Evolutionary conservation across 331 rosid species (phyloP), one percentile per base, ranked within the genome.

Genomic region (Malus hybrid): DNA sequence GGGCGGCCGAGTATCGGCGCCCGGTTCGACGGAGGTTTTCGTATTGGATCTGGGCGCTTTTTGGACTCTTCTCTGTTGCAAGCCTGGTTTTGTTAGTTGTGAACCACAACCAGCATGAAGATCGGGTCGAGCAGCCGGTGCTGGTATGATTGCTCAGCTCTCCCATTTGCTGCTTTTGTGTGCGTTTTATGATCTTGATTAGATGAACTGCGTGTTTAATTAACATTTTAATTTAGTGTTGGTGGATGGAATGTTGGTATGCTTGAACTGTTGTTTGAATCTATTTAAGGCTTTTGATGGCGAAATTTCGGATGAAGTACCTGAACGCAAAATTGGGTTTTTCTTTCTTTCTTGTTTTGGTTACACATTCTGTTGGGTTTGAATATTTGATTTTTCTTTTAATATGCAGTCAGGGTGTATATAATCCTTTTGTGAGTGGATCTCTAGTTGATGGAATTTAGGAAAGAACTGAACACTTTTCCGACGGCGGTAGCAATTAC

Each of bases 1-100:
- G 99, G 93, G 91, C 90, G 48, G 93, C 92, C 90, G 99, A 94
- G 31, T 85, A 68, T 86, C 96, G 99, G 92, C 99, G 97, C 91
- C 97, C 93, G 88, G 93, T 78, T 66, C 85, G 97, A 73, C 87
- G 93, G 89, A 86, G 92, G 88, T 85, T 89, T 65, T 82, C 93
- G 34, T 74, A 82, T 87, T 95, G 97, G 99, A 95, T 95, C 97
- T 92, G 93, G 88, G 80, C 81, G 63, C 89, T 95, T 63, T 88
- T 92, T 50, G 97, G 87, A 29, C 73, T 89, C 78, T 95, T 78
- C 92, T 87, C 82, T 46, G 32, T 92, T 69, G 88, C 87, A 4
- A 97, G 86, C 28, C 81, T 90, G n/a, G 76, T 85, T 65, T 80
- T 95, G 84, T 92, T 95, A 79, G 80, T 92, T 44, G 48, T 92